These are phyloP conservation scores for Canavalia ensiformis DNA, from an alignment of 306 rosid species.

Conservation along the genomic window DNA sequence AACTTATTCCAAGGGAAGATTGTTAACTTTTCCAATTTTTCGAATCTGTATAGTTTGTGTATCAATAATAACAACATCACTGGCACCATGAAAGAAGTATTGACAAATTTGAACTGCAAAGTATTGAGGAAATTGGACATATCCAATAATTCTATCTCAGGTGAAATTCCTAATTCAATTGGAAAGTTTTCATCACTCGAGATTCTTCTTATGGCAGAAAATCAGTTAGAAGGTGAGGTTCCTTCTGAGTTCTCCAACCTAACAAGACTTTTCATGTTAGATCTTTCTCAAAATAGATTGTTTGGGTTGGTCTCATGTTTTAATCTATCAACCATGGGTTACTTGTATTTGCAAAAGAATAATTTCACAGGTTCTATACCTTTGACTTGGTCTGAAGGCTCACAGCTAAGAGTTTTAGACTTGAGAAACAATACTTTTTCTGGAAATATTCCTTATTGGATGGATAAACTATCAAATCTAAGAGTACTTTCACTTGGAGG, in stretches of 20 bases:
- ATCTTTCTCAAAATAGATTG: conserved; percentile 43
- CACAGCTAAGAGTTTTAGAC: not conserved
- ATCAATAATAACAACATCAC: conserved; percentile 5
- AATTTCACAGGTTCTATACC: conserved; percentile 21
- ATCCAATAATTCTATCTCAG: conserved; percentile 31
- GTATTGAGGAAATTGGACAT: fast-evolving
- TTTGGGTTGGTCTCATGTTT: not conserved
- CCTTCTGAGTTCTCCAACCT: conserved; percentile 3
- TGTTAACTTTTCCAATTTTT: not conserved
- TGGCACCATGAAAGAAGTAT: not conserved
- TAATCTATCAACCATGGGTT: fast-evolving
- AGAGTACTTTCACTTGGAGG: conserved; percentile 24
- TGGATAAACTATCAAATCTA: not conserved
- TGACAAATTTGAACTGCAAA: not conserved
- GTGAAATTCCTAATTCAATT: conserved; percentile 41
- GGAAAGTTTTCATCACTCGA: fast-evolving
- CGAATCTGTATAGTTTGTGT: fast-evolving
- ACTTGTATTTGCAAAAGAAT: conserved; percentile 34
- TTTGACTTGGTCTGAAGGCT: not conserved
- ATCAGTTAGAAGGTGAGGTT: conserved; percentile 39
- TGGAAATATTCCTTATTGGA: conserved; percentile 22
- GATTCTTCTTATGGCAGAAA: not conserved
- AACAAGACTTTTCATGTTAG: not conserved
- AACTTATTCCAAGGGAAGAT: conserved; percentile 21
- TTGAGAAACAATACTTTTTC: conserved; percentile 26